phyloP scores from a whole-genome alignment of 257 asterid species.

The Lavandula angustifolia region DNA sequence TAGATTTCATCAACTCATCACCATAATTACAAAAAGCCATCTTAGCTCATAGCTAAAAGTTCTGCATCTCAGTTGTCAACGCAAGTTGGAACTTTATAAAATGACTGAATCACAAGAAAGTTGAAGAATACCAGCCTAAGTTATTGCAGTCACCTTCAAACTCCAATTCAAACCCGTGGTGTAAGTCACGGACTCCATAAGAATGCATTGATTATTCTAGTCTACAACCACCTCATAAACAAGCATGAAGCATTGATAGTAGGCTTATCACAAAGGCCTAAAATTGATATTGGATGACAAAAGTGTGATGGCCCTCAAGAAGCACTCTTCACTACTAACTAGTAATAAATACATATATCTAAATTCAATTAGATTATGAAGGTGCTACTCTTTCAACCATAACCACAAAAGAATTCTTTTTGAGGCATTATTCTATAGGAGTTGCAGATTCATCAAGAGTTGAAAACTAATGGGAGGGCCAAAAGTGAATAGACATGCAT shows the following conservation, averaged over 20 bases:
- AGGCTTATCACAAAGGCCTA: conserved; percentile 33
- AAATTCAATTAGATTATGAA: conserved; percentile 15
- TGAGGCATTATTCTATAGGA: neutral
- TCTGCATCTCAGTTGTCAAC: conserved; percentile 17
- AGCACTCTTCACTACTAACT: conserved; percentile 1
- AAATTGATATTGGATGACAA: conserved; percentile 35
- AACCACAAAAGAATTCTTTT: neutral
- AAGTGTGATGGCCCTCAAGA: conserved; percentile 25
- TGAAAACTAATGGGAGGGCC: conserved; percentile 28
- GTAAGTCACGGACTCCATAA: conserved; percentile 69
- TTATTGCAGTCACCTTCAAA: conserved; percentile 58
- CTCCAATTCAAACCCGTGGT: conserved; percentile 69
- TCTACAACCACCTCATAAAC: conserved; percentile 31
- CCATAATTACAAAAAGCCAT: neutral
- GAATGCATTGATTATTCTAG: conserved; percentile 40
- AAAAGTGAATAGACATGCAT: conserved; percentile 25
- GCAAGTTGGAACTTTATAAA: conserved; percentile 32
- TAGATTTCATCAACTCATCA: neutral
- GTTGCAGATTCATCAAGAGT: conserved; percentile 17
- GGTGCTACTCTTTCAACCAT: conserved; percentile 8
- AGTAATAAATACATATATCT: neutral
- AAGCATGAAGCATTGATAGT: conserved; percentile 35
- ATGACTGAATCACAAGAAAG: conserved; percentile 71
- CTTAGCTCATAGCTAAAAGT: conserved; percentile 5
- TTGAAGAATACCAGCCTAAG: conserved; percentile 43